phyloP scores from a whole-genome alignment of 1,284 basidiomycete species.

The Neonothopanus nambi region DNA sequence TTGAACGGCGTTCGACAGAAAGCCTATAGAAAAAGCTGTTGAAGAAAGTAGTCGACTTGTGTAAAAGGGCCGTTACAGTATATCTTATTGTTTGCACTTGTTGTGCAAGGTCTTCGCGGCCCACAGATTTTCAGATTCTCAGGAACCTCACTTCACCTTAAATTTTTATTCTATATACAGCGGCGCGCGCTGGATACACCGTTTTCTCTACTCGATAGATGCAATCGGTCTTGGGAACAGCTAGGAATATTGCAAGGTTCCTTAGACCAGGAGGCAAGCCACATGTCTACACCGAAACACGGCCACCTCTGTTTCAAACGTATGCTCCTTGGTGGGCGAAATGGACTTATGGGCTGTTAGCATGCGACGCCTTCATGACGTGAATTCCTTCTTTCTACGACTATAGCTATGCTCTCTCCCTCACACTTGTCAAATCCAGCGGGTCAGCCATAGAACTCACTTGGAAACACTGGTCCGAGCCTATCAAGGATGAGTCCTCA shows the following conservation, averaged over 20 bases:
- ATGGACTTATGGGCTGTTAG: conserved; percentile 35
- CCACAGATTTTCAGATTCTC: too few species aligned
- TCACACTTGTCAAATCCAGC: conserved; percentile 19
- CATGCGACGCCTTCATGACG: conserved; percentile 35
- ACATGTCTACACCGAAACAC: conserved; percentile 7
- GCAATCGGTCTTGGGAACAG: not conserved
- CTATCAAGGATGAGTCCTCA: conserved; percentile 21
- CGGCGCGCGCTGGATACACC: too few species aligned
- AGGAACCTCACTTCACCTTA: too few species aligned
- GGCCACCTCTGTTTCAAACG: conserved; percentile 20
- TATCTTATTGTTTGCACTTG: too few species aligned
- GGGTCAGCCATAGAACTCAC: conserved; percentile 36
- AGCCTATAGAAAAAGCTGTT: too few species aligned
- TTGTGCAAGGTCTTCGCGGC: too few species aligned
- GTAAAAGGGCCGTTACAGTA: too few species aligned
- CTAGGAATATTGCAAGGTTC: conserved; percentile 5
- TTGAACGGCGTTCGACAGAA: too few species aligned
- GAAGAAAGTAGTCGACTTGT: too few species aligned
- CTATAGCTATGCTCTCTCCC: not conserved
- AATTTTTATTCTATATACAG: too few species aligned
- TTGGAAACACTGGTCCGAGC: conserved; percentile 38
- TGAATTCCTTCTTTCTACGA: conserved; percentile 21
- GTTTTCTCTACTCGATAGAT: not conserved
- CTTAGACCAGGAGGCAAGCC: conserved; percentile 12
- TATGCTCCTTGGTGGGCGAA: conserved; percentile 34